A percentile compares a stretch with the other conserved stretches of the same genome.
phyloP scores from a whole-genome alignment of 345 rosid species.

The Melaleuca alternifolia region DNA sequence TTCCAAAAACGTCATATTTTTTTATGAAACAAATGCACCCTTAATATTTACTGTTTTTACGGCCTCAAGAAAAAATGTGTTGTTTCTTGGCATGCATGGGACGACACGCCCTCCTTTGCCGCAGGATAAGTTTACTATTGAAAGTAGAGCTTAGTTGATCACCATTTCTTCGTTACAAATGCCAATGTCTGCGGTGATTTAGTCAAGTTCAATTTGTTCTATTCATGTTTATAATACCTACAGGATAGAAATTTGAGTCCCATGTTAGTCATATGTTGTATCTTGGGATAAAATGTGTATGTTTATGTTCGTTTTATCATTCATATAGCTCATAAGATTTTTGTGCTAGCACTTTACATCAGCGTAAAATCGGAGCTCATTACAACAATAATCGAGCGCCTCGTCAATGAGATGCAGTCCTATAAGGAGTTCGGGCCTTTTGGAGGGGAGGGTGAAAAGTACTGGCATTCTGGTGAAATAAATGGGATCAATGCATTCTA shows the following conservation, averaged over 20 bases:
- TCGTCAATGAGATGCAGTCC: neutral
- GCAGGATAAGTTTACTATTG: neutral
- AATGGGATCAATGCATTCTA: neutral
- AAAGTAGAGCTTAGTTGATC: neutral
- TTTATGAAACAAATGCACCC: neutral
- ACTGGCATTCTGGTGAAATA: neutral
- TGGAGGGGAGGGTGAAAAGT: too few relatives aligned
- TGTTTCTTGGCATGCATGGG: neutral
- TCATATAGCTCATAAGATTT: neutral
- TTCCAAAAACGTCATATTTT: rapidly evolving
- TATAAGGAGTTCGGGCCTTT: neutral
- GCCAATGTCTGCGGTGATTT: neutral
- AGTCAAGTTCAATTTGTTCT: neutral
- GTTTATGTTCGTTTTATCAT: neutral
- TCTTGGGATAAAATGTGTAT: neutral
- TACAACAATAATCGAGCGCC: neutral
- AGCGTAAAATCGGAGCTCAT: neutral
- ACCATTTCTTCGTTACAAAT: neutral
- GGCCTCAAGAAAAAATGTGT: neutral
- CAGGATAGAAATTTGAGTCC: neutral
- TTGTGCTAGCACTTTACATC: neutral
- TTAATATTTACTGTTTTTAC: neutral
- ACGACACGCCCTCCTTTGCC: neutral
- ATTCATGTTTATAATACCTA: neutral
- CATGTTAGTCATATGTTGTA: neutral